Percentiles rank a stretch among this genome's conserved stretches.
Evolutionary conservation across 345 rosid species (phyloP).

Genomic region (Aethionema arabicum): DNA sequence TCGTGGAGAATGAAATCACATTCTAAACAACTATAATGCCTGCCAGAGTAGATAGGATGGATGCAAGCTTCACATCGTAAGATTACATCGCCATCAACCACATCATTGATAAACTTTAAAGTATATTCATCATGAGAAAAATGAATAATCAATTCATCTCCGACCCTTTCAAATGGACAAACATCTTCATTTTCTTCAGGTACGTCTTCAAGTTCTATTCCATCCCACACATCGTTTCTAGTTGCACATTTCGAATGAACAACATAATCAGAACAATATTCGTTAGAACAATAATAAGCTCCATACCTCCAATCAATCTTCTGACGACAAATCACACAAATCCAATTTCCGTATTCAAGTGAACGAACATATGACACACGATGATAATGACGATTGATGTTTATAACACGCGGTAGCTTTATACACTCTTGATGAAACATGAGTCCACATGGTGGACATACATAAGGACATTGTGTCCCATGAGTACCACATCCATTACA

Average conservation of each 20-base stretch:
- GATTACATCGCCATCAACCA: background rate
- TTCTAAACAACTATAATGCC: background rate
- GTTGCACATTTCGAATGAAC: constrained; percentile 19
- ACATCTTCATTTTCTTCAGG: background rate
- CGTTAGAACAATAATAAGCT: background rate
- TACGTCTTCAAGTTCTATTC: background rate
- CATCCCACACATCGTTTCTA: constrained; percentile 10
- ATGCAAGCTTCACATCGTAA: constrained; percentile 9
- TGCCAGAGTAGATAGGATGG: background rate
- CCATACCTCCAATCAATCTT: background rate
- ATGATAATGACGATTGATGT: constrained; percentile 16
- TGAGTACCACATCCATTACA: constrained; percentile 8
- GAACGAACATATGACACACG: background rate
- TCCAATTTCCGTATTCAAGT: background rate
- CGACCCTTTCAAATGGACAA: background rate
- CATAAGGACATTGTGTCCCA: background rate
- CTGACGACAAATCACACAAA: background rate
- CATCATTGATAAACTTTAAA: background rate
- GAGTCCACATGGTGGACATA: background rate
- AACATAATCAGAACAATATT: background rate
- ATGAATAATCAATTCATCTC: background rate
- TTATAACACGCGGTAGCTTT: background rate
- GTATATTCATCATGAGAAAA: constrained; percentile 11
- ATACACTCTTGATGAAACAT: constrained; percentile 3
- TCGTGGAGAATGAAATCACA: constrained; percentile 5